Base-by-base conservation (phyloP, 1,139 yeast genomes). In the Hyphopichia burtonii region DNA sequence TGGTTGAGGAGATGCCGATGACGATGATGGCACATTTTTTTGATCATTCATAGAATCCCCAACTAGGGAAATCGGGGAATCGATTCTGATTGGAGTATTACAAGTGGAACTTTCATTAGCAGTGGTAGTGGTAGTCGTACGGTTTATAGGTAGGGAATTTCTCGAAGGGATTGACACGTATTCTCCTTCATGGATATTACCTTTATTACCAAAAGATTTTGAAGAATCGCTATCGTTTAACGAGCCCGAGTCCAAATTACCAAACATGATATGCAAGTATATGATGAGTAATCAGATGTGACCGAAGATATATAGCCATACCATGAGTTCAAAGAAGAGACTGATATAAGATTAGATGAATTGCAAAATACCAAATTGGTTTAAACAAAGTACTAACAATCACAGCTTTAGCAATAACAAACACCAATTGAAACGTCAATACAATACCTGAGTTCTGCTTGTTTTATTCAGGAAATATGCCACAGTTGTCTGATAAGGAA, bases 131-230 rank as follows among this genome's bases (percentile, higher is more conserved):
- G 20, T 31, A 16, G 32, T 14, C n/a, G 18, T 30, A 14, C 32
- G 10, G 11, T 31, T 33, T 3, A 66, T 63, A n/a, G 72, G 71
- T 16, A 65, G 50, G 3, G 60, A 48, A 15, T 48, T 50, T 15
- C 67, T 52, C 9, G 54, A 47, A 3, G 64, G 65, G 23, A 53
- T 49, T 34, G 55, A 57, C 3, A 56, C 56, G 41, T 55, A 63
- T 42, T 66, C 71, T 6, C 68, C 69, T 45, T 66, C 71, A 41
- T 67, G 71, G n/a, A 20, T 33, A n/a, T 15, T 33, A 33, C 27
- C 36, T 33, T 33, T 19, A 20, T 33, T 33, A 22, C 15, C 16
- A 14, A 4, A 15, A 9, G 19, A 11, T 20, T 18, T n/a, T 4
- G 36, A 33, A 14, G 32, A 12, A 4, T 9, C 22, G n/a, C 17